Base-by-base conservation (phyloP, 2,329 filamentous ascomycete genomes). In the Fusarium humuli region DNA sequence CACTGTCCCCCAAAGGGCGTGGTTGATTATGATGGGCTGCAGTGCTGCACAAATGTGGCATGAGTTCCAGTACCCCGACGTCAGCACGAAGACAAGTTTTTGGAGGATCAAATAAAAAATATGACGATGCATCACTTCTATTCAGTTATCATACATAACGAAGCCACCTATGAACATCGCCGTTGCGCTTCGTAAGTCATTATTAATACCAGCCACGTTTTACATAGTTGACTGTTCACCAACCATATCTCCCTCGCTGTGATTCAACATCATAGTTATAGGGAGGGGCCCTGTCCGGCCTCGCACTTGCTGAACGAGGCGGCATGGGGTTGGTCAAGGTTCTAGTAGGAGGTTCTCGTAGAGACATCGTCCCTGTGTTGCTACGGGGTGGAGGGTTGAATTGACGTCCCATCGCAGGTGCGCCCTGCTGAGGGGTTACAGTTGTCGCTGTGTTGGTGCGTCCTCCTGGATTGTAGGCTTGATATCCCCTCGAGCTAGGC, bases 271-370 rank as follows among this genome's bases (percentile, higher is more conserved):
- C 78, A 65, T 83, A 81, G 41, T 76, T 79, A 12, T 66, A 61
- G 4, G 76, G 75, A 32, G 67, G 70, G n/a, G 69, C 71, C 41
- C 75, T 70, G 30, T 70, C 72, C 25, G 73, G 72, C 11, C 63
- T 67, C 16, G 67, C 64, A 32, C 54, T 65, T 45, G 65, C 70
- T 41, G 72, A 74, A 46, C 78, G 74, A 29, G 74, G 71, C 16
- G 79, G 78, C 57, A 81, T 71, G 6, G 82, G 82, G 6, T 80
- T 82, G 23, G 84, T 85, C 80, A 85, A 80, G 58, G 82, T 85
- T 53, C 84, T 79, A 67, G 80, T 80, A 2, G 82, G 82, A 29
- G 80, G 73, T 40, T 79, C 79, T 27, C 78, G 71, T 12, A 75
- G 72, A 27, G 79, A 75, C 16, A 80, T 69, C 6, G 80, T 79